Base-by-base conservation (phyloP, 2,329 filamentous ascomycete genomes). In the Aspergillus costaricaensis region DNA sequence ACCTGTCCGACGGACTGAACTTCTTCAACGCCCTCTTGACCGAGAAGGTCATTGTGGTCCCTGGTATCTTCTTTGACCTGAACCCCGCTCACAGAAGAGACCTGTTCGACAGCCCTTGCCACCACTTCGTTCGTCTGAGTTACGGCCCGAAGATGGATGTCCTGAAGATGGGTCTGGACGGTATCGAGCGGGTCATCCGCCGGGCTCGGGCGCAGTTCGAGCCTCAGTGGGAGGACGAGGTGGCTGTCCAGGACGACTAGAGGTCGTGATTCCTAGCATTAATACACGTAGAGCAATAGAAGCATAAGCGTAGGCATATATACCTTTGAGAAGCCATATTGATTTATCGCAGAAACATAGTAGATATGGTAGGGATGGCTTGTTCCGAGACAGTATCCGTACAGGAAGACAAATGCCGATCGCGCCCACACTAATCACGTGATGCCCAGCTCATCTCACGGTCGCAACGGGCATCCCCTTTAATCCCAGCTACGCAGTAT, bases 1-100 rank as follows among this genome's bases (percentile, higher is more conserved):
- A 88, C 63, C 96, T 98, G 75, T 89, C 90, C 61, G 94, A 98
- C 74, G 94, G 94, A 8, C 82, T 98, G 71, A 96, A 96, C 81
- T 98, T 98, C 85, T 97, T 98, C 86, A 88, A 95, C 75, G 92
- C 92, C 30, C 95, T 95, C 73, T 81, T 98, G 48, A 87, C 91
- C 72, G 92, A 97, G 82, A 96, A 96, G 83, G 91, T 96, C 67
- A 97, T 97, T 72, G 92, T 97, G 17, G 94, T 98, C 4, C 94
- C 94, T 0, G 94, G 94, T 62, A 98, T 98, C 77, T 98, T 98
- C 85, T 98, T 98, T 76, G 94, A 98, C 72, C 79, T 98, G 65
- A 98, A 98, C 80, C 94, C 94, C 4, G 89, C 90, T 38, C 90
- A 92, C 76, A 85, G 94, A 66, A 85, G 94, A 74, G 94, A 98